A percentile compares a stretch with the other conserved stretches of the same genome.
Evolutionary conservation across 2,329 filamentous ascomycete genomes (phyloP).

Genomic region (Apiospora marii): DNA sequence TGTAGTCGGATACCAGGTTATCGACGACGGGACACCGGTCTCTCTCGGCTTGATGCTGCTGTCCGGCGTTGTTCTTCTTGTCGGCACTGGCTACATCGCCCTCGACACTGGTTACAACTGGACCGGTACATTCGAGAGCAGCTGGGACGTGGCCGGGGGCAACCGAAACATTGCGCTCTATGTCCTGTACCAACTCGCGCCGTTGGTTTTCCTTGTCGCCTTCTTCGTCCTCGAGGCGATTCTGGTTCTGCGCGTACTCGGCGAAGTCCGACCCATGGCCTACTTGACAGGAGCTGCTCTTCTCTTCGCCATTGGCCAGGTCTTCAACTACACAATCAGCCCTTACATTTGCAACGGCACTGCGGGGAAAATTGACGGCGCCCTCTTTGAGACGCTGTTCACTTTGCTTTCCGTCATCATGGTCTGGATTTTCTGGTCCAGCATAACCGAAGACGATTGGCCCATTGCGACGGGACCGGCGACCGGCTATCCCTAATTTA

Average conservation of each 20-base stretch:
- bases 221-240: slow-evolving; percentile 87
- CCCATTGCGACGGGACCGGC: slow-evolving; percentile 62
- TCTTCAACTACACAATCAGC: slow-evolving; percentile 96
- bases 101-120: slow-evolving; percentile 90
- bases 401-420: slow-evolving; percentile 83
- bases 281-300: slow-evolving; percentile 79
- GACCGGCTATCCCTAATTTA: slow-evolving; percentile 47
- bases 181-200: slow-evolving; percentile 89
- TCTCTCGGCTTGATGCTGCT: slow-evolving; percentile 78
- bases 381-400: slow-evolving; percentile 92
- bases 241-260: slow-evolving; percentile 84
- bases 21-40: slow-evolving; percentile 90
- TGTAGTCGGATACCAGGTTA: slow-evolving; percentile 88
- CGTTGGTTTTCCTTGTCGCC: slow-evolving; percentile 85
- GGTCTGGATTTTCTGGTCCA: slow-evolving; percentile 97
- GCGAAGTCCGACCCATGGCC: slow-evolving; percentile 91
- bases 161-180: slow-evolving; percentile 87
- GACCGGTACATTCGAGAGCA: slow-evolving; percentile 79
- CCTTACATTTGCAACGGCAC: slow-evolving; percentile 88
- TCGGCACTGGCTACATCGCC: slow-evolving; percentile 94
- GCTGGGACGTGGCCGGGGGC: slow-evolving; percentile 54
- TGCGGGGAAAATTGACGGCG: slow-evolving; percentile 86
- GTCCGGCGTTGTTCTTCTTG: slow-evolving; percentile 77
- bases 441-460: slow-evolving; percentile 99
- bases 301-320: slow-evolving; percentile 88